phyloP scores from a whole-genome alignment of 1,139 yeast species.

The Yamadazyma diddensiae region DNA sequence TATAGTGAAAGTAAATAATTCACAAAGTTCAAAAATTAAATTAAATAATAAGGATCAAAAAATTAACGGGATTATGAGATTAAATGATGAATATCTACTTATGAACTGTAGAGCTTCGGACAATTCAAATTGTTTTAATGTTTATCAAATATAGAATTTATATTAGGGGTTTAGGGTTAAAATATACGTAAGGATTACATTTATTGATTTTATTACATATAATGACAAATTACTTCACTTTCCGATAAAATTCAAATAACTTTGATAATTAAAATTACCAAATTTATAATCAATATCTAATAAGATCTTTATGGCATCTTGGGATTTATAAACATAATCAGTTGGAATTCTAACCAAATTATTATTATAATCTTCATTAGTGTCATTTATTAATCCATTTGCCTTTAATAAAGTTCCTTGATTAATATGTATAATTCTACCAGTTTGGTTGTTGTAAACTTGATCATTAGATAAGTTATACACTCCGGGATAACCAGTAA shows the following conservation, averaged over 20 bases:
- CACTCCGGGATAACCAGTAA: constrained; percentile 48
- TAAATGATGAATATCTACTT: constrained; percentile 12
- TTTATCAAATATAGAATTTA: constrained; percentile 10
- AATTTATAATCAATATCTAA: constrained; percentile 64
- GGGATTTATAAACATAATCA: constrained; percentile 57
- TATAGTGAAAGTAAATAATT: constrained; percentile 11
- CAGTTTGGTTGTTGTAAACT: constrained; percentile 38
- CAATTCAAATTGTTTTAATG: constrained; percentile 11
- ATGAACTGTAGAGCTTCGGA: constrained; percentile 13
- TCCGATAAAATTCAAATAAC: constrained; percentile 49
- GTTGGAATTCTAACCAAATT: constrained; percentile 45
- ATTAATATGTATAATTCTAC: constrained; percentile 38
- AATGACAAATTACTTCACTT: constrained; percentile 9
- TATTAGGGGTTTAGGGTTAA: too few species aligned
- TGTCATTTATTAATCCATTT: constrained; percentile 18
- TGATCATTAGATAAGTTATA: constrained; percentile 48
- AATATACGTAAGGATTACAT: too few species aligned
- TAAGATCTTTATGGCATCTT: constrained; percentile 59
- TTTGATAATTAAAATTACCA: constrained; percentile 51
- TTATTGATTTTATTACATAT: too few species aligned
- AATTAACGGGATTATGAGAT: constrained; percentile 14
- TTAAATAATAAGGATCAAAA: constrained; percentile 9
- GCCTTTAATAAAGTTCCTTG: constrained; percentile 27
- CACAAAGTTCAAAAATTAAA: constrained; percentile 7
- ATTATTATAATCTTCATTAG: constrained; percentile 23